A percentile compares a stretch with the other conserved stretches of the same genome.
These are phyloP conservation scores for Physcia stellaris DNA, from an alignment of 495 filamentous ascomycete species.

Conservation along the genomic window DNA sequence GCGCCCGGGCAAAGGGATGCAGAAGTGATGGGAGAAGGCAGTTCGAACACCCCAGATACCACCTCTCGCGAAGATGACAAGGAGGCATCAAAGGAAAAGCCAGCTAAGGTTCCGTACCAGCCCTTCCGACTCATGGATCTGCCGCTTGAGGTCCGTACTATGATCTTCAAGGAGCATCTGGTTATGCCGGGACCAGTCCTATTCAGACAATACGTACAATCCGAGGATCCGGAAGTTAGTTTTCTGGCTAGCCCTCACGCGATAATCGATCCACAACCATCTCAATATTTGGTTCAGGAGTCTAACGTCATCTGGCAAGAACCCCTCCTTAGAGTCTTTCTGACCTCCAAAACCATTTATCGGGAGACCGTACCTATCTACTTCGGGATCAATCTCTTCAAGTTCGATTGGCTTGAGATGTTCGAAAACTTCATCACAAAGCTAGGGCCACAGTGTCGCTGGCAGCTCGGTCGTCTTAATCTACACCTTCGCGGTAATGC, in stretches of 20 bases:
- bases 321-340: constrained; percentile 2
- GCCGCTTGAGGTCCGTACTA: constrained; percentile 3
- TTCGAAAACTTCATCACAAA: constrained; percentile 1
- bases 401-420: constrained; percentile 4
- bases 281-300: no score
- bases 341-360: constrained; percentile 8
- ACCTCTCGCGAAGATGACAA: neutral
- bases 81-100: neutral
- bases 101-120: no score
- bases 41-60: no score
- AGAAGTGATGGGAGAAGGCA: no score
- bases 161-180: constrained; percentile 3
- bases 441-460: neutral
- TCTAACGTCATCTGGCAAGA: no score
- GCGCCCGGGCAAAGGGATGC: no score
- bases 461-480: neutral
- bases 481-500: neutral
- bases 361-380: constrained; percentile 12
- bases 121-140: constrained; percentile 6
- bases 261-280: neutral
- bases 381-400: constrained; percentile 11
- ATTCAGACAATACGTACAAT: neutral
- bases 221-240: neutral
- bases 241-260: neutral
- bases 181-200: neutral